Percentiles rank a stretch among this genome's conserved stretches.
These are phyloP conservation scores for Colletotrichum orbiculare DNA, from an alignment of 2,329 filamentous ascomycete genomes.

Conservation along the genomic window DNA sequence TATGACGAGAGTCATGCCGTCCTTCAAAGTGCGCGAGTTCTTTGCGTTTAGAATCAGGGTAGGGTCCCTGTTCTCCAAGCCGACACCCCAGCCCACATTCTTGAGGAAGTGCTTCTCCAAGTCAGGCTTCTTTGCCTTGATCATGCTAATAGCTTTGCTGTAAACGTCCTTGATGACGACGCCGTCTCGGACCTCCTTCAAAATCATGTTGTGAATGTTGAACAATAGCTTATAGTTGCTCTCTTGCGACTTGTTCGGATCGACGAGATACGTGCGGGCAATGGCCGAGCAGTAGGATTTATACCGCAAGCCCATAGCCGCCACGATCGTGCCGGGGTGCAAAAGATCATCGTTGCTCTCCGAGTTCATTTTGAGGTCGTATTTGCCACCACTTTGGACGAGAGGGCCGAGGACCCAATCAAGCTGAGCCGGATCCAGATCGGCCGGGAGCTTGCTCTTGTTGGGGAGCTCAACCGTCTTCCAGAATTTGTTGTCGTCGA, in stretches of 20 bases:
- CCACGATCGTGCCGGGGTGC: conserved; percentile 93
- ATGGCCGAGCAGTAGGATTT: conserved; percentile 95
- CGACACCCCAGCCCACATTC: conserved; percentile 91
- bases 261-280: conserved; percentile 93
- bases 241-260: conserved; percentile 96
- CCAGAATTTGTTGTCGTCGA: conserved; percentile 96
- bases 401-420: conserved; percentile 94
- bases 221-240: conserved; percentile 91
- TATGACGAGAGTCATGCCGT: conserved; percentile 96
- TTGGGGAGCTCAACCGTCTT: conserved; percentile 77
- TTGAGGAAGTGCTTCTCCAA: conserved; percentile 95
- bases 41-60: conserved; percentile 89
- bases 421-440: conserved; percentile 88
- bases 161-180: conserved; percentile 90
- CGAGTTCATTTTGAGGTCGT: conserved; percentile 84
- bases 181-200: conserved; percentile 92
- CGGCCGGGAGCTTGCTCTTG: conserved; percentile 81
- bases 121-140: conserved; percentile 93
- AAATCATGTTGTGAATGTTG: conserved; percentile 85
- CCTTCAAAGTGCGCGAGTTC: conserved; percentile 84
- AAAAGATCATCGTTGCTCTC: conserved; percentile 85
- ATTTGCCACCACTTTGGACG: conserved; percentile 95
- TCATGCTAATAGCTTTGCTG: conserved; percentile 81
- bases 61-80: conserved; percentile 88
- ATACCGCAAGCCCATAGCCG: conserved; percentile 91